Percentiles rank a stretch among this genome's conserved stretches.
phyloP scores from a whole-genome alignment of 768 basidiomycete genomes.

The Russula griseocarnosa region DNA sequence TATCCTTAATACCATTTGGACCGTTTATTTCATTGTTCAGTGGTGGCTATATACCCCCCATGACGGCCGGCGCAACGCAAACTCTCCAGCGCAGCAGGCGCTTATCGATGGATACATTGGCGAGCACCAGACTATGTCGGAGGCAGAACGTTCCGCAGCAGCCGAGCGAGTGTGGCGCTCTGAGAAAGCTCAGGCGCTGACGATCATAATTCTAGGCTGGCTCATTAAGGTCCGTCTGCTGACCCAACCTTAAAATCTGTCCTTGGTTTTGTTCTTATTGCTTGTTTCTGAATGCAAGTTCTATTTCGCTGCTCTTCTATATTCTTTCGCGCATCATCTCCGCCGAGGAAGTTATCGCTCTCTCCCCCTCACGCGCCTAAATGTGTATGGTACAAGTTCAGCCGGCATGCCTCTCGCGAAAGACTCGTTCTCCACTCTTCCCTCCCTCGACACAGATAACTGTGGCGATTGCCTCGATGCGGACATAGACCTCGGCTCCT shows the following conservation, averaged over 20 bases:
- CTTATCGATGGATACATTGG: constrained; percentile 56
- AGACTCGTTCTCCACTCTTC: constrained; percentile 39
- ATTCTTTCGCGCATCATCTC: constrained; percentile 91
- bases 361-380: constrained; percentile 49
- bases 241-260: neutral
- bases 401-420: constrained; percentile 20
- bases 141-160: constrained; percentile 61
- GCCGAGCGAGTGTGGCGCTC: constrained; percentile 84
- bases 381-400: neutral
- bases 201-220: constrained; percentile 82
- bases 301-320: constrained; percentile 85
- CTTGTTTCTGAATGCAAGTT: constrained; percentile 46
- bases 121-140: constrained; percentile 49
- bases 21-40: constrained; percentile 80
- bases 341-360: constrained; percentile 86
- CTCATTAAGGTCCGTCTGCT: constrained; percentile 65
- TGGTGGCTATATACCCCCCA: constrained; percentile 95
- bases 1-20: constrained; percentile 84
- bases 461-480: constrained; percentile 49
- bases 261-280: neutral
- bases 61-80: constrained; percentile 74
- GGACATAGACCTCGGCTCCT: constrained; percentile 56
- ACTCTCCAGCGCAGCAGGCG: constrained; percentile 85
- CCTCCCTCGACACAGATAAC: constrained; percentile 28
- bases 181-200: constrained; percentile 78